Percentiles rank a stretch among this genome's conserved stretches.
These are phyloP conservation scores for Chaetomium cochliodes DNA, from an alignment of 495 filamentous ascomycete genomes.

Conservation along the genomic window DNA sequence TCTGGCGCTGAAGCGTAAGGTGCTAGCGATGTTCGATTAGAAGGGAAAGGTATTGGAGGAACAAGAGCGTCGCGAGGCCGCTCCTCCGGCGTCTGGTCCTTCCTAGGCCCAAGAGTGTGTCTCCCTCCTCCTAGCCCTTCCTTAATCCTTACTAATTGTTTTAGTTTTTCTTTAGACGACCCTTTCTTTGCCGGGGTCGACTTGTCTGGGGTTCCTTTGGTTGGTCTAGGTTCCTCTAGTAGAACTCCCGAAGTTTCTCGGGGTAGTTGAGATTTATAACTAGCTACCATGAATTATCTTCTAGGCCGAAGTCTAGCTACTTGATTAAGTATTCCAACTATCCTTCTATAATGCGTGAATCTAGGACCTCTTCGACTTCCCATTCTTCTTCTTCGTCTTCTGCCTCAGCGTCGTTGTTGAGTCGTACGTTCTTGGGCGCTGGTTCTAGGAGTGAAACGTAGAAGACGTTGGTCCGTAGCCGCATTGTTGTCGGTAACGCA, in stretches of 20 bases:
- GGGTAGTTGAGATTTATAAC: slow-evolving; percentile 5
- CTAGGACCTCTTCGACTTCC: background rate
- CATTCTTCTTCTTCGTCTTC: slow-evolving; percentile 4
- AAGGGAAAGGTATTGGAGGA: too few species aligned
- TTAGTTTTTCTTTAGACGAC: too few species aligned
- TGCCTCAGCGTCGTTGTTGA: background rate
- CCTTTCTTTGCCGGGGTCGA: too few species aligned
- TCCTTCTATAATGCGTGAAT: background rate
- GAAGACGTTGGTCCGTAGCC: background rate
- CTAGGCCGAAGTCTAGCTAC: background rate
- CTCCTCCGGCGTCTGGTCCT: too few species aligned
- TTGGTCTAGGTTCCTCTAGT: background rate
- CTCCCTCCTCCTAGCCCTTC: too few species aligned
- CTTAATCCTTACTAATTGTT: too few species aligned
- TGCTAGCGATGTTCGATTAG: too few species aligned
- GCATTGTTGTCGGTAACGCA: background rate
- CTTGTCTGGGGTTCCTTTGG: background rate
- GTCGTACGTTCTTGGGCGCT: background rate
- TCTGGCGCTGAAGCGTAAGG: too few species aligned
- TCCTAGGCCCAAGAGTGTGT: too few species aligned
- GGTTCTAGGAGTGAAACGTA: background rate
- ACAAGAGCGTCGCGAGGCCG: too few species aligned
- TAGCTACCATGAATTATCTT: slow-evolving; percentile 1
- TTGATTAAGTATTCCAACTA: background rate
- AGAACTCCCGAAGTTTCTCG: background rate